Conservation (phyloP, 106 monocot species). For the Apostasia shenzhenica region DNA sequence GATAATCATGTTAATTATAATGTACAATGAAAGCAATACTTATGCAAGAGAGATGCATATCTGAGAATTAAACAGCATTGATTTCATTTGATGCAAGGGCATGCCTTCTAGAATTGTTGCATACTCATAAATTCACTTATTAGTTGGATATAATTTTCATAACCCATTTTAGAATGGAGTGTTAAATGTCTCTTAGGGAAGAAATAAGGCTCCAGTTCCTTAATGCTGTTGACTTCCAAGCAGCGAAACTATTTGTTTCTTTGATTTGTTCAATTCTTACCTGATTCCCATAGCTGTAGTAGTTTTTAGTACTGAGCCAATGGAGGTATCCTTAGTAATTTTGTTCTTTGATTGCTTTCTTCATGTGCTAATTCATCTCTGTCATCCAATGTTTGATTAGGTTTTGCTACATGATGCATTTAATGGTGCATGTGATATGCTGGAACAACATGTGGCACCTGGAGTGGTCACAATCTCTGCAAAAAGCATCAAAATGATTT, state of each 20-base stretch:
- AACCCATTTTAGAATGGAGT: too few species aligned
- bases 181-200: too few species aligned
- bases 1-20: too few species aligned
- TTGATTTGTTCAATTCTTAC: too few species aligned
- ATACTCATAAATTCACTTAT: too few species aligned
- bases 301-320: background rate
- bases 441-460: conserved; percentile 27
- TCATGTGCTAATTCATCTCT: background rate
- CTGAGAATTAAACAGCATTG: too few species aligned
- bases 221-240: background rate
- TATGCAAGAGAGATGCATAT: too few species aligned
- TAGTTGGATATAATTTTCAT: too few species aligned
- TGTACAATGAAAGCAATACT: too few species aligned
- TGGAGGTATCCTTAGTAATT: background rate
- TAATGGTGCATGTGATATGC: conserved; percentile 42
- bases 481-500: conserved; percentile 4
- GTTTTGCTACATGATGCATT: conserved; percentile 70
- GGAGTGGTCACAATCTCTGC: conserved; percentile 31
- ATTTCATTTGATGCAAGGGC: too few species aligned
- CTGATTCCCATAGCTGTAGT: background rate
- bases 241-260: too few species aligned
- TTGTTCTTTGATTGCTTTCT: background rate
- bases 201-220: background rate
- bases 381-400: conserved; percentile 8
- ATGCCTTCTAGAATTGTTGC: too few species aligned